Evolutionary conservation across 2,329 filamentous ascomycete species (phyloP).

Genomic region (Chaetomiaceae sp.): DNA sequence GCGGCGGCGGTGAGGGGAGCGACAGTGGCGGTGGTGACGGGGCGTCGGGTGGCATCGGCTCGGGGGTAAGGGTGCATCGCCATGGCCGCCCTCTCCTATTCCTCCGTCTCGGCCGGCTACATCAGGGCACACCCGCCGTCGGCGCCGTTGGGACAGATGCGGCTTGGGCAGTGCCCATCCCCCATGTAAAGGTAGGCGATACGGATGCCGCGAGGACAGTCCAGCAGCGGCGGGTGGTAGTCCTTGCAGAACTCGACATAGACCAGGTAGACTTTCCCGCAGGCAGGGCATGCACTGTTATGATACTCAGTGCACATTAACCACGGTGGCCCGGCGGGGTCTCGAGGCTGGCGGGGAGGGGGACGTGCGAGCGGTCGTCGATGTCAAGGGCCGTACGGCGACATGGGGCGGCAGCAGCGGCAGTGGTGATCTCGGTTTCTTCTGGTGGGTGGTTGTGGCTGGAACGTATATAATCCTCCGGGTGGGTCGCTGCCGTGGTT

Average conservation of each 20-base stretch:
- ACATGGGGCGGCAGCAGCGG: conserved; percentile 14
- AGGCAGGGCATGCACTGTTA: conserved; percentile 50
- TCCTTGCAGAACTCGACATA: conserved; percentile 53
- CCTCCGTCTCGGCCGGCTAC: conserved; percentile 27
- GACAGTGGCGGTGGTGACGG: no score
- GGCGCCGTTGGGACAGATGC: conserved; percentile 54
- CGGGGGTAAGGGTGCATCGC: no score
- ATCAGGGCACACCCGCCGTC: conserved; percentile 52
- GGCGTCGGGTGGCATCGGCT: no score
- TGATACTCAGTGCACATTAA: conserved; percentile 59
- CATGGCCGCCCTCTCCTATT: neutral
- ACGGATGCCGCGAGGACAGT: conserved; percentile 42
- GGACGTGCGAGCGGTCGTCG: conserved; percentile 1
- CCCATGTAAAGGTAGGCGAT: conserved; percentile 42
- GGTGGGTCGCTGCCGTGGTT: neutral
- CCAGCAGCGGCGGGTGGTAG: conserved; percentile 45
- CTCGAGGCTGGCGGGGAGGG: conserved; percentile 4
- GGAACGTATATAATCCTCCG: neutral
- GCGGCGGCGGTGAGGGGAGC: no score
- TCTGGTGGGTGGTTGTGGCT: neutral
- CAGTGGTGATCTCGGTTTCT: neutral
- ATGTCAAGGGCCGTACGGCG: conserved; percentile 1
- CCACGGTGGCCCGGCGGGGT: conserved; percentile 7
- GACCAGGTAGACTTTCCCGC: conserved; percentile 54
- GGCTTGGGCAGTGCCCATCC: conserved; percentile 53